Base-by-base conservation (phyloP, 2,329 filamentous ascomycete genomes). In the Alternaria brassicicola region DNA sequence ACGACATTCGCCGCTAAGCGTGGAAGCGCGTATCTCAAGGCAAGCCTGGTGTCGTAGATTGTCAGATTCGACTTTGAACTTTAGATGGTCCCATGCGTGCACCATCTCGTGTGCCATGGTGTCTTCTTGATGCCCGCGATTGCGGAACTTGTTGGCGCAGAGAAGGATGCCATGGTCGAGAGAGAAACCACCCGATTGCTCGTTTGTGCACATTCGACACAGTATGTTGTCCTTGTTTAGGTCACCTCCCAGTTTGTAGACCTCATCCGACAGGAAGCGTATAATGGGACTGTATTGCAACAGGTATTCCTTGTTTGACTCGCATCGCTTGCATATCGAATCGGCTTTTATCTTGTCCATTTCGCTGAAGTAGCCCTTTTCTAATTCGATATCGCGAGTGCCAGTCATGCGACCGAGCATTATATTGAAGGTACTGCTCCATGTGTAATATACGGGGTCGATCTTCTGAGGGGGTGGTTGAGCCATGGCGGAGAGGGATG, bases 21-120 rank as follows among this genome's bases (percentile, higher is more conserved):
- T 97, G 39, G 90, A 93, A 12, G 95, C 95, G 64, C 95, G 89
- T 69, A 99, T 98, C 91, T 99, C 95, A 55, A 93, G 90, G 78
- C 95, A 99, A 54, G 95, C 95, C 33, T 93, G 91, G 79, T 99
- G 95, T 76, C 89, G 88, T 78, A 99, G 76, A 76, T 91, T 86
- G n/a, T 81, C 78, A 81, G 90, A 91, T 73, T 98, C 89, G 42
- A 97, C 88, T 78, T 97, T 95, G 82, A 92, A 99, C 63, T 94
- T 83, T 68, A 98, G 74, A 76, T 96, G 90, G 76, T 99, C 95
- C 83, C 93, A 98, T 1, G 93, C 93, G 77, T 99, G 95, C 52
- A 99, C 90, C 92, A 99, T 96, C 81, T 99, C 95, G 78, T 99
- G 95, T 26, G 93, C 89, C 72, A 99, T 82, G 10, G 93, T 97